phyloP scores from a whole-genome alignment of 805 yeast species.

The Candida nemodendra region DNA sequence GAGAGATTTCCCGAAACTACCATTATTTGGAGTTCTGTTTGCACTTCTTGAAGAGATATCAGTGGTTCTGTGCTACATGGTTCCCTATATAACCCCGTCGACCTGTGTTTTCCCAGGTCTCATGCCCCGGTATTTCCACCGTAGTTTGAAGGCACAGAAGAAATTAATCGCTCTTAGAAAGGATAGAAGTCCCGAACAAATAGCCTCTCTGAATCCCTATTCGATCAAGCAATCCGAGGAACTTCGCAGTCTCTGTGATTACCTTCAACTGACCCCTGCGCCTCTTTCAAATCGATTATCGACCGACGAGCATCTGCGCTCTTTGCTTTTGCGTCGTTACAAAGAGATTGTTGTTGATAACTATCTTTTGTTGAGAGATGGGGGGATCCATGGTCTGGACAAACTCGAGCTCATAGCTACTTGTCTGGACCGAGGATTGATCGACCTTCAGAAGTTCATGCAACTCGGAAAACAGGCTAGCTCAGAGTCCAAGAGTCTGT shows the following conservation, averaged over 20 bases:
- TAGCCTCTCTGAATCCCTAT: conserved; percentile 47
- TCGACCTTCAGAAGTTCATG: conserved; percentile 32
- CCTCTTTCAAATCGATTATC: conserved; percentile 40
- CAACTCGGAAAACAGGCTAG: conserved; percentile 7
- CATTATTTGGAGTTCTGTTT: conserved; percentile 55
- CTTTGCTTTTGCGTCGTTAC: conserved; percentile 37
- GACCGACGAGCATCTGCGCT: conserved; percentile 38
- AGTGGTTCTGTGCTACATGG: conserved; percentile 46
- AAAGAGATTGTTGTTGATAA: conserved; percentile 54
- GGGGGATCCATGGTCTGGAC: conserved; percentile 47
- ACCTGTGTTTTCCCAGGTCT: conserved; percentile 58
- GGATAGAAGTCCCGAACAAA: conserved; percentile 11
- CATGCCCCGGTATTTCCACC: conserved; percentile 39
- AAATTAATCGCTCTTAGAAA: conserved; percentile 19
- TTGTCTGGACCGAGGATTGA: conserved; percentile 56
- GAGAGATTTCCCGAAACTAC: conserved; percentile 51
- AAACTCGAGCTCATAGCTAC: conserved; percentile 51
- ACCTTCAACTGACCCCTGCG: conserved; percentile 40
- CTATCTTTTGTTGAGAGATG: conserved; percentile 39
- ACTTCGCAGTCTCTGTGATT: conserved; percentile 33
- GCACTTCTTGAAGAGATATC: conserved; percentile 57
- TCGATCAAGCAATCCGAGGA: conserved; percentile 38
- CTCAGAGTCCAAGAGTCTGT: conserved; percentile 8
- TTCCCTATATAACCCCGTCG: conserved; percentile 60
- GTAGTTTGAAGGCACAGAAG: conserved; percentile 22